Percentiles rank a stretch among this genome's conserved stretches.
phyloP scores from a whole-genome alignment of 2,329 filamentous ascomycete species.

The Septoria linicola region DNA sequence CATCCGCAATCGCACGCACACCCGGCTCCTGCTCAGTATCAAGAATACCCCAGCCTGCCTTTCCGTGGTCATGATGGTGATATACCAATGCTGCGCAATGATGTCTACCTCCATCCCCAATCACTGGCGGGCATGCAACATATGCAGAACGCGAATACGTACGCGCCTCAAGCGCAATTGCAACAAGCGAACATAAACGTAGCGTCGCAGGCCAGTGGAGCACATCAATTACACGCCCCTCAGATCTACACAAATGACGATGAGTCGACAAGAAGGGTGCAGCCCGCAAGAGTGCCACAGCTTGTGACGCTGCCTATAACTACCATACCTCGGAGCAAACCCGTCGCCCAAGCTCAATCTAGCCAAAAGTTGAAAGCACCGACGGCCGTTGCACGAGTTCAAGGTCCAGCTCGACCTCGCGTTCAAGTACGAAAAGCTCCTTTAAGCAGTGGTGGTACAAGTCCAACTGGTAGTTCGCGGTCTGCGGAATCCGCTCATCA shows the following conservation, averaged over 20 bases:
- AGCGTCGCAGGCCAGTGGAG: too few relatives aligned
- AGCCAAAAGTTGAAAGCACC: background rate
- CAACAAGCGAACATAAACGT: background rate
- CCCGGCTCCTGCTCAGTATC: background rate
- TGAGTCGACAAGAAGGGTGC: background rate
- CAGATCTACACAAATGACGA: too few relatives aligned
- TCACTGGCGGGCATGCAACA: conserved; percentile 5
- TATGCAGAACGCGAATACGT: background rate
- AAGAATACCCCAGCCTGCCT: background rate
- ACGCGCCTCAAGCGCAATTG: conserved; percentile 1
- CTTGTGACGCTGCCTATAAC: background rate
- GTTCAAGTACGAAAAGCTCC: conserved; percentile 5
- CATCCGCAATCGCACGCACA: background rate
- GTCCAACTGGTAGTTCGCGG: too few relatives aligned
- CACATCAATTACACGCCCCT: too few relatives aligned
- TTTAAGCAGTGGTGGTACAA: background rate
- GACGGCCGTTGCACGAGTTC: background rate
- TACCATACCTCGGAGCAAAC: background rate
- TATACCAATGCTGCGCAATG: background rate
- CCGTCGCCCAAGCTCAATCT: background rate
- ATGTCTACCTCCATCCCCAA: background rate
- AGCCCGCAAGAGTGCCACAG: background rate
- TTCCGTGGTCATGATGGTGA: conserved; percentile 1
- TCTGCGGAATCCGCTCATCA: too few relatives aligned
- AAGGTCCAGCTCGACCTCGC: background rate